Evolutionary conservation across 306 rosid species (phyloP).

Genomic region (Dicorynia guianensis): DNA sequence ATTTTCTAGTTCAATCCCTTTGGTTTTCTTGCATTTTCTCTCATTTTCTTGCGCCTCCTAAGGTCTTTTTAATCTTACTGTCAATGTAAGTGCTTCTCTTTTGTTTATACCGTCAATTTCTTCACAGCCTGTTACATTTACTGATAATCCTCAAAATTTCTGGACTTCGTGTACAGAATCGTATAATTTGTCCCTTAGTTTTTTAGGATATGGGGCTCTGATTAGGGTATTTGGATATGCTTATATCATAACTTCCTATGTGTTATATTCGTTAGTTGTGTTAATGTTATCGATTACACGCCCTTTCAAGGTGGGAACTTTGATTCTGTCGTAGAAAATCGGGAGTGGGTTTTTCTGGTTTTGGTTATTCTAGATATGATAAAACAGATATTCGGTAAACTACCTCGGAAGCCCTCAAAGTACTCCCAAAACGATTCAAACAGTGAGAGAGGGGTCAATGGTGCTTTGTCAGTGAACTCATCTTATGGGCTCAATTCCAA

Average conservation of each 20-base stretch:
- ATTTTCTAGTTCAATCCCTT: conserved; percentile 30
- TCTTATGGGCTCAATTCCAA: conserved; percentile 46
- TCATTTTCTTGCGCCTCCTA: conserved; percentile 35
- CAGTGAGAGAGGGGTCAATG: conserved; percentile 51
- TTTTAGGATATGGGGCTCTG: conserved; percentile 13
- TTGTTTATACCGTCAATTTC: conserved; percentile 31
- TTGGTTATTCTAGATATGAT: conserved; percentile 58
- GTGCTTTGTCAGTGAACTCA: conserved; percentile 38
- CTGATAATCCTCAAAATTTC: background rate
- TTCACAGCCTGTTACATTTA: background rate
- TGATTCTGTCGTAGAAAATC: conserved; percentile 26
- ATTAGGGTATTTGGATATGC: conserved; percentile 32
- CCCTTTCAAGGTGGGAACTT: conserved; percentile 18
- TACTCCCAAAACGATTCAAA: conserved; percentile 46
- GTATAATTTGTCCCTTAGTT: background rate
- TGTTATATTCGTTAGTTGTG: conserved; percentile 13
- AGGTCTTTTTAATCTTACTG: conserved; percentile 19
- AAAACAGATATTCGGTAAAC: conserved; percentile 55
- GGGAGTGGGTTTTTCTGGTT: conserved; percentile 34
- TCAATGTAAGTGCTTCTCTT: conserved; percentile 53
- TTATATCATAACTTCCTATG: background rate
- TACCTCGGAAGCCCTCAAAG: conserved; percentile 58
- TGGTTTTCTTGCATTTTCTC: conserved; percentile 7
- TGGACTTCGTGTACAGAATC: background rate
- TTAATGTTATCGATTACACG: conserved; percentile 29